A percentile compares a stretch with the other conserved stretches of the same genome.
These are phyloP conservation scores for Apostasia shenzhenica DNA, from an alignment of 106 monocot genomes.

Conservation along the genomic window DNA sequence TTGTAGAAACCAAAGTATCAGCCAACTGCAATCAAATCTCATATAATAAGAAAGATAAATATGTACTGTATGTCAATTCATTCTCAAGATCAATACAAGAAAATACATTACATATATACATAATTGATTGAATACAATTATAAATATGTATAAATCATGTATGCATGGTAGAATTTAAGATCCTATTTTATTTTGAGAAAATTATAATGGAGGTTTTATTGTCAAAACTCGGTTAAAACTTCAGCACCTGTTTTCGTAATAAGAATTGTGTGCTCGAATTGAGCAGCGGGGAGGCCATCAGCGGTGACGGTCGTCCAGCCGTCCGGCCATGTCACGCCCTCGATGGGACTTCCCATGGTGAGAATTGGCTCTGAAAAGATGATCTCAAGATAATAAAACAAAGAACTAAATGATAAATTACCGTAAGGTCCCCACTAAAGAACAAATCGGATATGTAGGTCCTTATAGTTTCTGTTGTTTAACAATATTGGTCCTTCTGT, in stretches of 20 bases:
- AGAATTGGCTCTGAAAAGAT: slow-evolving; percentile 60
- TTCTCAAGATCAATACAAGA: too few relatives aligned
- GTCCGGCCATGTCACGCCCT: slow-evolving; percentile 64
- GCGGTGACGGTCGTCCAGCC: slow-evolving; percentile 67
- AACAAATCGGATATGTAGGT: neutral
- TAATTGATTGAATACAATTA: too few relatives aligned
- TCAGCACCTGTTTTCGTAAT: slow-evolving; percentile 65
- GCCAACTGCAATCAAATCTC: too few relatives aligned
- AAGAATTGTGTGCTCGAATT: slow-evolving; percentile 70
- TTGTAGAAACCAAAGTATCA: too few relatives aligned
- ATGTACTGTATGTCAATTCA: too few relatives aligned
- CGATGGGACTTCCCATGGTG: slow-evolving; percentile 66
- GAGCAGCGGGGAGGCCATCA: slow-evolving; percentile 61
- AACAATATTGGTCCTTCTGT: neutral
- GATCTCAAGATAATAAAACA: neutral
- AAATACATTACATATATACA: too few relatives aligned
- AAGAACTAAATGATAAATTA: neutral
- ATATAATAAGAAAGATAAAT: too few relatives aligned
- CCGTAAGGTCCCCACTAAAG: neutral
- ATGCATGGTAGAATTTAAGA: too few relatives aligned
- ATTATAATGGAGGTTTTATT: too few relatives aligned
- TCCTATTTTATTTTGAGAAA: too few relatives aligned
- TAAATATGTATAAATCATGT: too few relatives aligned
- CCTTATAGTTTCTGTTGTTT: neutral
- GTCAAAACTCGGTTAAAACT: slow-evolving; percentile 55